phyloP scores from a whole-genome alignment of 2,329 filamentous ascomycete genomes.

The Phialophora chinensis region DNA sequence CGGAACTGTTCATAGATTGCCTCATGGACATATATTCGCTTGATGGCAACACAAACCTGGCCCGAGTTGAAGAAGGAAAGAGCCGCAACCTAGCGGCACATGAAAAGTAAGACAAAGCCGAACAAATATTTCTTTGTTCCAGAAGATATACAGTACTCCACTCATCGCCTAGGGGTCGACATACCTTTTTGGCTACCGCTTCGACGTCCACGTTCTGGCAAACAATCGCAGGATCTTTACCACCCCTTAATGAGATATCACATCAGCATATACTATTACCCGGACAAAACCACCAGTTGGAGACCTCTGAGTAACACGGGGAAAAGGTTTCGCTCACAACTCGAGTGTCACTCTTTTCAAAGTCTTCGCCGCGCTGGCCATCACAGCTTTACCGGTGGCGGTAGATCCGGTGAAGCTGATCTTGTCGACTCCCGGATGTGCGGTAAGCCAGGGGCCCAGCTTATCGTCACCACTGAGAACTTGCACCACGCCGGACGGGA shows the following conservation, averaged over 20 bases:
- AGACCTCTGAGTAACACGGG: background rate
- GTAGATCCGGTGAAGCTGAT: slow-evolving; percentile 69
- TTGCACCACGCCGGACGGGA: slow-evolving; percentile 67
- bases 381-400: slow-evolving; percentile 65
- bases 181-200: slow-evolving; percentile 53
- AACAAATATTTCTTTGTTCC: background rate
- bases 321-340: slow-evolving; percentile 45
- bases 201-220: slow-evolving; percentile 63
- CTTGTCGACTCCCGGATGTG: slow-evolving; percentile 66
- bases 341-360: slow-evolving; percentile 68
- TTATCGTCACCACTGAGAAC: slow-evolving; percentile 65
- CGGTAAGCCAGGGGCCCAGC: slow-evolving; percentile 64
- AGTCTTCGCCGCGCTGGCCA: slow-evolving; percentile 60
- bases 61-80: slow-evolving; percentile 65
- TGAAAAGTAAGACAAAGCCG: background rate
- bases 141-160: background rate
- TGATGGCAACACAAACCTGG: slow-evolving; percentile 62
- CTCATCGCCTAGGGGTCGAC: background rate
- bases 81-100: slow-evolving; percentile 44
- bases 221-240: slow-evolving; percentile 66
- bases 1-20: slow-evolving; percentile 59
- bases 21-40: slow-evolving; percentile 65
- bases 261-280: too few species aligned
- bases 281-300: too few species aligned
- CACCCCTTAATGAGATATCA: slow-evolving; percentile 47